A percentile compares a stretch with the other conserved stretches of the same genome.
These are phyloP conservation scores for Elongisporangium anandrum DNA, from an alignment of 352 stramenopile species.

Conservation along the genomic window DNA sequence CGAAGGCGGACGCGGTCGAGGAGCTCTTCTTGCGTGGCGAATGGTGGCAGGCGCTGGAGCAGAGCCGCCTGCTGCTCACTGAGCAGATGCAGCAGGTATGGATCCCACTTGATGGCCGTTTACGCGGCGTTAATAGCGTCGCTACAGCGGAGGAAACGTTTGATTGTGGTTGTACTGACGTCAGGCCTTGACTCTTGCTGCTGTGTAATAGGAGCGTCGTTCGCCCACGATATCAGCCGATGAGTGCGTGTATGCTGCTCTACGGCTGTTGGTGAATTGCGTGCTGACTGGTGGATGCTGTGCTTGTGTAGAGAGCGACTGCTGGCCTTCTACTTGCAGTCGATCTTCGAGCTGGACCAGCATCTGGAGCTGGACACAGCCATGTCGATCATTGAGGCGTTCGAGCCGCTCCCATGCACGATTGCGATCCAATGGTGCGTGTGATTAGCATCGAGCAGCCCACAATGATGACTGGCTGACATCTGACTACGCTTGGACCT, in stretches of 20 bases:
- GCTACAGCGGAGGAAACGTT: conserved; percentile 1
- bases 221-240: conserved; percentile 13
- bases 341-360: conserved; percentile 54
- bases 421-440: conserved; percentile 42
- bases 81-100: conserved; percentile 24
- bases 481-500: neutral
- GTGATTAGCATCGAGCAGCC: neutral
- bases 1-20: conserved; percentile 31
- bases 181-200: neutral
- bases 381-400: conserved; percentile 26
- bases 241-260: conserved; percentile 11
- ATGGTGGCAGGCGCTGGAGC: conserved; percentile 40
- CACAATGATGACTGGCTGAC: neutral
- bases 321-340: conserved; percentile 62
- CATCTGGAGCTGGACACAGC: conserved; percentile 54
- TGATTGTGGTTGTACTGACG: neutral
- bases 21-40: conserved; percentile 57
- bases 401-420: conserved; percentile 33
- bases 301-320: conserved; percentile 37
- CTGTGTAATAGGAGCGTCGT: neutral
- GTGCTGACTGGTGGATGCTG: neutral
- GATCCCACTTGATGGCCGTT: neutral
- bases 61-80: conserved; percentile 39
- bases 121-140: neutral
- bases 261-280: neutral